Evolutionary conservation across 805 yeast genomes (phyloP), one percentile per base, ranked within the genome.

Genomic region (Nakazawaea sp.): DNA sequence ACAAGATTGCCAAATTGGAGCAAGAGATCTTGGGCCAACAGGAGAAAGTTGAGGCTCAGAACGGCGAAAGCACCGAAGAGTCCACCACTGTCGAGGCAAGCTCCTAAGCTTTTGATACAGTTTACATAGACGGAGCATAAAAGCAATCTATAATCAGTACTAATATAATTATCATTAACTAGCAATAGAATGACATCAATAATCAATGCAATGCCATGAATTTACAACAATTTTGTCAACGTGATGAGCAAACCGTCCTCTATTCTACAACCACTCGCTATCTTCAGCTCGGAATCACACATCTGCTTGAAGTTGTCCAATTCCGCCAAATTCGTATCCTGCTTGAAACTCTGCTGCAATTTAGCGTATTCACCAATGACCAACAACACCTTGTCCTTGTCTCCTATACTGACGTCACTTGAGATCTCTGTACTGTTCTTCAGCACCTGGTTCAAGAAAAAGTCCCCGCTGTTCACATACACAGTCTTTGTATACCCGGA

Each of bases 241-340:
- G 79, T 70, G 8, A 82, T 74, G 57, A 80, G 50, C 1, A 78
- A 67, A 4, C 79, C 81, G 55, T 87, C 96, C 49, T 85, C 95
- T 2, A 81, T 66, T 41, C 82, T 63, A 1, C 73, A 68, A 0
- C 81, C 74, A 1, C 60, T 53, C 1, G 83, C 81, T 6, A 81
- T 67, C 5, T 50, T 50, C 18, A 75, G 34, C 38, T 68, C 63
- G 3, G 81, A 78, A 55, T 87, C 95, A 53, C 87, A 81, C 63
- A 87, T 68, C 43, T 78, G 80, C 11, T 68, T 59, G 1, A 80
- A 75, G 29, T 63, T 64, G 0, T 64, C 64, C 7, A 81, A 72
- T 2, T 72, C 78, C 38, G 59, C 66, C 13, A 57, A 38, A 4
- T 23, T 58, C 29, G 62, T 58, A 39, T 78, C 87, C 20, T 54